Base-by-base conservation (phyloP, 306 rosid genomes). In the Dalbergia cochinchinensis region DNA sequence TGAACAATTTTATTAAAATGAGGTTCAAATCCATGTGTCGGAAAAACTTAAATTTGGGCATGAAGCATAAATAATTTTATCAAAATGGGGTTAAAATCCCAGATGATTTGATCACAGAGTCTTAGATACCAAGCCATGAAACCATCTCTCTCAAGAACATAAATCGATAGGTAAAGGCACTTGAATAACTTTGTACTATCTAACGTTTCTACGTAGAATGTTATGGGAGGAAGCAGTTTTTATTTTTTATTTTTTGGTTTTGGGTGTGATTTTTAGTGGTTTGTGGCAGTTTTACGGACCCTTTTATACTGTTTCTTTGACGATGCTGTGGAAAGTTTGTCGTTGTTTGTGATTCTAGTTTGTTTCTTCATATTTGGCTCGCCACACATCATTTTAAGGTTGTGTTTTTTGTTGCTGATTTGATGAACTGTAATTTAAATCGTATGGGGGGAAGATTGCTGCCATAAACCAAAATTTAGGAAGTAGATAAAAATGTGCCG, bases 271-370 rank as follows among this genome's bases (percentile, higher is more conserved):
- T 51, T 48, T 15, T 63, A 11, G 47, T 73, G 69, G 35, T 22
- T 39, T 62, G 35, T 71, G 63, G 82, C 10, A 18, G 35, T 26
- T 71, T 44, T 20, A 57, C 71, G 47, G 64, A 77, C 74, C 58
- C 39, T 15, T 19, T 64, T 58, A 12, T 34, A 20, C 53, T 80
- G 74, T 39, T 64, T 41, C 39, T 61, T 51, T 48, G 6, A 48
- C 59, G 37, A 0, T 20, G 47, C 37, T 22, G 39, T 48, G n/a
- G 26, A 35, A 35, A 58, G 15, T 35, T 67, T 58, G 6, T 55
- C 45, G 19, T 63, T 31, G 5, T 26, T 44, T 10, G 34, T 59
- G 57, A 34, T 33, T 45, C 33, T 51, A 14, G 26, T 31, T 69
- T 71, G 34, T 77, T 51, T 77, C 71, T 71, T 31, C 62, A 18